Percentiles rank a stretch among this genome's conserved stretches.
These are phyloP conservation scores for Leonotis leonurus DNA, from an alignment of 257 asterid genomes.

Conservation along the genomic window DNA sequence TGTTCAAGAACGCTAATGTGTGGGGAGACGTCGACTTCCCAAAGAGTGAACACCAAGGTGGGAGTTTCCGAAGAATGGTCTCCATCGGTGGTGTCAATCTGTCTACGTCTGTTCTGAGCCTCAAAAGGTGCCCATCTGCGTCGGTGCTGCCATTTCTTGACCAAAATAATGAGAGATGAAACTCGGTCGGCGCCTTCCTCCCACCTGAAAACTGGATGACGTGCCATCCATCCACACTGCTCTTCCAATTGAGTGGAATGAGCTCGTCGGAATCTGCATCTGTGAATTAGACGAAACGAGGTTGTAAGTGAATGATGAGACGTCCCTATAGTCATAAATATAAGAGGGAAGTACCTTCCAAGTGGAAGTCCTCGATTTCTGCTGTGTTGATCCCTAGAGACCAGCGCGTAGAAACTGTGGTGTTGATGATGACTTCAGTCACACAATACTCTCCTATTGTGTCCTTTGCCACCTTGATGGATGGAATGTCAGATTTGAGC, in stretches of 20 bases:
- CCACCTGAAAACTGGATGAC: constrained; percentile 82
- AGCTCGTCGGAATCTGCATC: constrained; percentile 54
- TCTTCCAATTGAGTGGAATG: constrained; percentile 53
- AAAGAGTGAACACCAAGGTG: constrained; percentile 77
- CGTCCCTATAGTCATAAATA: too few species aligned
- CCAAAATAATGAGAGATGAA: constrained; percentile 57
- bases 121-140: constrained; percentile 29
- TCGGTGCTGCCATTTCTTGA: constrained; percentile 11
- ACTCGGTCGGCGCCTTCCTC: constrained; percentile 61
- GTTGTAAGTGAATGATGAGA: too few species aligned
- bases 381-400: constrained; percentile 63
- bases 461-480: constrained; percentile 49
- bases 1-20: constrained; percentile 65
- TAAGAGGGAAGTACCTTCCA: constrained; percentile 48
- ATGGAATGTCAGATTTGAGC: constrained; percentile 66
- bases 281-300: constrained; percentile 10
- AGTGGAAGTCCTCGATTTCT: constrained; percentile 71
- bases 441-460: constrained; percentile 39
- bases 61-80: constrained; percentile 54
- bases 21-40: constrained; percentile 84
- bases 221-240: constrained; percentile 71
- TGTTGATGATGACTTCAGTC: constrained; percentile 46
- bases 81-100: constrained; percentile 43
- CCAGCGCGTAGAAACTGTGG: constrained; percentile 77
- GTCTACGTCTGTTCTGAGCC: constrained; percentile 69